A percentile compares a stretch with the other conserved stretches of the same genome.
Evolutionary conservation across 2,329 filamentous ascomycete genomes (phyloP).

Genomic region (Botrytis fragariae): DNA sequence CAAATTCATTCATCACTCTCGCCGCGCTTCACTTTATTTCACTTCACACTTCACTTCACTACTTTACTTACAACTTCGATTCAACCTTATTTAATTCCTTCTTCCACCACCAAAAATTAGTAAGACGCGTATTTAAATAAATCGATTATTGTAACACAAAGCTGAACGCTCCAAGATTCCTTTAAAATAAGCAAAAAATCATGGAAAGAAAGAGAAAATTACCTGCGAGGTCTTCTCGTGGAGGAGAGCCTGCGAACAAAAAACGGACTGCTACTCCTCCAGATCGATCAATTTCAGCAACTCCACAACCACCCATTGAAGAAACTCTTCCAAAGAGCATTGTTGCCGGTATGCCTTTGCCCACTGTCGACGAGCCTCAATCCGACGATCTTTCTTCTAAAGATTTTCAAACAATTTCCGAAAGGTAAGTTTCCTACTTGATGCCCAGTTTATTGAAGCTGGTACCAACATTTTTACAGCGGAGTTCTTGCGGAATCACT

Average conservation of each 20-base stretch:
- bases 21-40: not conserved
- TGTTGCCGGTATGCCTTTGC: constrained; percentile 64
- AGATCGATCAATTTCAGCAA: constrained; percentile 45
- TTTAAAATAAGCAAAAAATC: constrained; percentile 15
- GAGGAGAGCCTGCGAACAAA: constrained; percentile 57
- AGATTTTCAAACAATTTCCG: constrained; percentile 71
- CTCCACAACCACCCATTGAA: constrained; percentile 39
- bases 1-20: not conserved
- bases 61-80: not conserved
- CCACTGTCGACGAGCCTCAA: constrained; percentile 67
- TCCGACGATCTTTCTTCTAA: constrained; percentile 57
- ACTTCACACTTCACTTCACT: not conserved
- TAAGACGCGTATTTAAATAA: not conserved
- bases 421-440: constrained; percentile 53
- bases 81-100: not conserved
- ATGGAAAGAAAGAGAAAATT: constrained; percentile 68
- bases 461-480: constrained; percentile 44
- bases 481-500: constrained; percentile 74
- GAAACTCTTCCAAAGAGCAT: constrained; percentile 60
- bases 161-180: too few species aligned
- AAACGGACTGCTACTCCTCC: constrained; percentile 56
- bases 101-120: not conserved
- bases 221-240: constrained; percentile 58
- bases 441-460: constrained; percentile 9
- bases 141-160: not conserved